Evolutionary conservation across 106 monocot genomes (phyloP).

Genomic region (Dioscorea alata): DNA sequence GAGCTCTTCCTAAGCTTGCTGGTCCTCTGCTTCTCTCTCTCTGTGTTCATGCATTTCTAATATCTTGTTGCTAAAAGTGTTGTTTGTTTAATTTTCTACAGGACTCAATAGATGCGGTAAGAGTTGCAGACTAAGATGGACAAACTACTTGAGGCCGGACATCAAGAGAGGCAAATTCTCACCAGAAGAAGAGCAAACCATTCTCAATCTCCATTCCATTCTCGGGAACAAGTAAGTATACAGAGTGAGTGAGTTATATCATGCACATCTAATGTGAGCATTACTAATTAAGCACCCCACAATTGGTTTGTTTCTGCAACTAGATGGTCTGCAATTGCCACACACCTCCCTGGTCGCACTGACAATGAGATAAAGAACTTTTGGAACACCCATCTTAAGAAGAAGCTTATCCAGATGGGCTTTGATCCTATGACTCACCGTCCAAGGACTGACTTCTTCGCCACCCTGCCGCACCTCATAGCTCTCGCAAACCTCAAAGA

Average conservation of each 20-base stretch:
- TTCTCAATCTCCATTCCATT: slow-evolving; percentile 51
- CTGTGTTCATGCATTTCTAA: background rate
- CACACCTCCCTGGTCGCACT: slow-evolving; percentile 76
- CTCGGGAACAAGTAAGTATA: slow-evolving; percentile 51
- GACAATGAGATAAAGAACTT: slow-evolving; percentile 97
- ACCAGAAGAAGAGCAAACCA: slow-evolving; percentile 50
- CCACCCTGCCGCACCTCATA: slow-evolving; percentile 68
- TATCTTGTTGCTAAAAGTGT: background rate
- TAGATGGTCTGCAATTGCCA: slow-evolving; percentile 90
- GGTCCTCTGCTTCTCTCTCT: slow-evolving; percentile 28
- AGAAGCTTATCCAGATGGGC: slow-evolving; percentile 90
- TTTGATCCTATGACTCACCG: slow-evolving; percentile 90
- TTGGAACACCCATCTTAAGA: slow-evolving; percentile 96
- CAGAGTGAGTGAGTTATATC: background rate
- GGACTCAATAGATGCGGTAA: slow-evolving; percentile 66
- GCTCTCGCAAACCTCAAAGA: slow-evolving; percentile 60
- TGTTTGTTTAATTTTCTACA: slow-evolving; percentile 2
- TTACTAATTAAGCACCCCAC: background rate
- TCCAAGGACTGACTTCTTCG: slow-evolving; percentile 71
- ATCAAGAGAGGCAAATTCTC: slow-evolving; percentile 72
- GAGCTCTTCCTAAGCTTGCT: slow-evolving; percentile 84
- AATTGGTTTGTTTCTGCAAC: background rate
- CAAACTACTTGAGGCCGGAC: slow-evolving; percentile 61
- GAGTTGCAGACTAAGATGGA: slow-evolving; percentile 70
- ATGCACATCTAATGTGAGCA: background rate